Conservation (phyloP, 805 yeast genomes). For the Lipomyces sp. region DNA sequence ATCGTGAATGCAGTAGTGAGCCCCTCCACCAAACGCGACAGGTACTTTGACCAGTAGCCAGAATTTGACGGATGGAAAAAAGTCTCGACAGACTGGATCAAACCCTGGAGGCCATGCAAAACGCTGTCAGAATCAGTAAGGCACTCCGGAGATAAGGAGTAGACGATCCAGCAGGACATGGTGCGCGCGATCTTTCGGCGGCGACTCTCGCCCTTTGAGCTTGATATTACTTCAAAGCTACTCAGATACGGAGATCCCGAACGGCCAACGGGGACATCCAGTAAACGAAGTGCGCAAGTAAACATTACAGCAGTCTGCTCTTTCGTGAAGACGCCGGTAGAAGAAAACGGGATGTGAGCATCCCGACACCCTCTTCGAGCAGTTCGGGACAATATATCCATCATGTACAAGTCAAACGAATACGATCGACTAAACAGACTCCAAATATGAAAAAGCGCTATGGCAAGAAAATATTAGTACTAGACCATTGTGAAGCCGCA, state of each 20-base stretch:
- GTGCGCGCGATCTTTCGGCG: conserved; percentile 36
- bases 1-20: conserved; percentile 43
- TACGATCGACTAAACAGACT: conserved; percentile 47
- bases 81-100: conserved; percentile 70
- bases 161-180: conserved; percentile 54
- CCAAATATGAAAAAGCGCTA: conserved; percentile 70
- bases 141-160: conserved; percentile 45
- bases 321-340: conserved; percentile 61
- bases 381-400: conserved; percentile 62
- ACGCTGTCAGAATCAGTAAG: conserved; percentile 40
- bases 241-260: conserved; percentile 43
- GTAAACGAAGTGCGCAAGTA: conserved; percentile 43
- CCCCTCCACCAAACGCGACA: conserved; percentile 62
- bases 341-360: conserved; percentile 41
- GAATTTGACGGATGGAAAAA: conserved; percentile 87
- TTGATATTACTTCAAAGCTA: conserved; percentile 9
- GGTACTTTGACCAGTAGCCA: conserved; percentile 81
- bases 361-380: conserved; percentile 42
- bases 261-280: conserved; percentile 49
- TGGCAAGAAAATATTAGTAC: too few relatives aligned
- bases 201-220: conserved; percentile 14
- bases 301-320: conserved; percentile 60
- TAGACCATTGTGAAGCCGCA: neutral
- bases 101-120: conserved; percentile 34
- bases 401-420: conserved; percentile 59